phyloP scores from a whole-genome alignment of 257 asterid genomes.

The Przewalskia tangutica region DNA sequence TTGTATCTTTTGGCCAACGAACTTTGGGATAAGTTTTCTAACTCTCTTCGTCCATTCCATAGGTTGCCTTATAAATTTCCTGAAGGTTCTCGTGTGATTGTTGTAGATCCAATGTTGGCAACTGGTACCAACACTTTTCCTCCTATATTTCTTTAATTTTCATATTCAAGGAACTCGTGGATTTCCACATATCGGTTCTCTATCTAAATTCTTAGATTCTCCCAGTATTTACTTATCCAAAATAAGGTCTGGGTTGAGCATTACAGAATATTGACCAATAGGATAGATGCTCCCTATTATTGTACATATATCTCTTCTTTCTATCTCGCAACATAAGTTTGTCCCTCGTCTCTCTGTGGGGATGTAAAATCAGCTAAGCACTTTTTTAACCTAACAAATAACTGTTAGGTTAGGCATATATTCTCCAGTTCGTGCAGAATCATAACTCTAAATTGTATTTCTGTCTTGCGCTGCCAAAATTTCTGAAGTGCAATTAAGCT shows the following conservation, averaged over 20 bases:
- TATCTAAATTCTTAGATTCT: neutral
- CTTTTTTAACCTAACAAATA: neutral
- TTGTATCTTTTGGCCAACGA: neutral
- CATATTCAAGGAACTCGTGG: neutral
- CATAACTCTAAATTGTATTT: neutral
- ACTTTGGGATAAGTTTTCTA: neutral
- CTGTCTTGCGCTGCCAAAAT: neutral
- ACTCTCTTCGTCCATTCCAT: neutral
- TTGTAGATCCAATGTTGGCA: slow-evolving; percentile 97
- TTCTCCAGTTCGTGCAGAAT: neutral
- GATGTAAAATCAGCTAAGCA: neutral
- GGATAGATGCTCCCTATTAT: neutral
- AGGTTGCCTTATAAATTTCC: slow-evolving; percentile 91
- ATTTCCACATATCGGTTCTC: neutral
- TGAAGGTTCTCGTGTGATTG: slow-evolving; percentile 71
- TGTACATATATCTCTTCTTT: neutral
- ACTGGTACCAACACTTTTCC: slow-evolving; percentile 45
- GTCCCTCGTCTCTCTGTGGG: neutral
- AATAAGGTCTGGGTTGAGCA: neutral
- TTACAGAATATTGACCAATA: neutral
- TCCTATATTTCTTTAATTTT: neutral
- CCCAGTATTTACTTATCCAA: too few species aligned
- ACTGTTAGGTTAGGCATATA: neutral
- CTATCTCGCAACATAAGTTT: neutral
- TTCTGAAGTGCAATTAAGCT: neutral